Conservation (phyloP, 768 basidiomycete genomes). For the Pleurotus cornucopiae region DNA sequence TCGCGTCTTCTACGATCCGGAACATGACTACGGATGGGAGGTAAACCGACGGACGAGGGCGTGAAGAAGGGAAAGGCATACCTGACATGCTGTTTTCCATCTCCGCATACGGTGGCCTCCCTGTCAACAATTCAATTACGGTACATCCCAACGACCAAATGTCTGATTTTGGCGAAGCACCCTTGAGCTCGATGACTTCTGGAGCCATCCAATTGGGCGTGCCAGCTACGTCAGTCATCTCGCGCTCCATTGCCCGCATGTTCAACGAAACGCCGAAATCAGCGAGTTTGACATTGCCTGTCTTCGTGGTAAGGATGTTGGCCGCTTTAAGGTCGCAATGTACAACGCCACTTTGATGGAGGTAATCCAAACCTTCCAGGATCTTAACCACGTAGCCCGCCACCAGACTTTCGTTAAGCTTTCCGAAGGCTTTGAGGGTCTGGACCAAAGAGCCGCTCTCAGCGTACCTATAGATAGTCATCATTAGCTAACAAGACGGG, state of each 20-base stretch:
- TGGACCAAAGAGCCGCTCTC: constrained; percentile 96
- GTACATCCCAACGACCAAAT: constrained; percentile 97
- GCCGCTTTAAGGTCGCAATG: constrained; percentile 99
- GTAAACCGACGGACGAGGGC: too few relatives aligned
- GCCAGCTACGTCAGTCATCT: constrained; percentile 83
- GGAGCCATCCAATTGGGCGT: constrained; percentile 99
- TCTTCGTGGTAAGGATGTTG: constrained; percentile 98
- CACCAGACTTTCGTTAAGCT: constrained; percentile 87
- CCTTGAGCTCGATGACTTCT: constrained; percentile 93
- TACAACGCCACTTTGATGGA: constrained; percentile 86
- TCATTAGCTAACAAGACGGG: constrained; percentile 13
- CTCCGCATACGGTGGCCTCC: constrained; percentile 88
- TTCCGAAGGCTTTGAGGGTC: constrained; percentile 90
- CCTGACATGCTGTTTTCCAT: constrained; percentile 89
- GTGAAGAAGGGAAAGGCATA: constrained; percentile 25
- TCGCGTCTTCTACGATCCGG: constrained; percentile 90
- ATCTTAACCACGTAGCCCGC: constrained; percentile 95
- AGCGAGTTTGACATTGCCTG: constrained; percentile 93
- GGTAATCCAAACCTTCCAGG: constrained; percentile 90
- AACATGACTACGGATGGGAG: constrained; percentile 73
- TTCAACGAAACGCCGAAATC: constrained; percentile 98
- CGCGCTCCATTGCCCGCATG: constrained; percentile 82
- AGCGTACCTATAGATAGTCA: constrained; percentile 61
- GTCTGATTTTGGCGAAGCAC: constrained; percentile 88
- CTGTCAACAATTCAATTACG: constrained; percentile 89